Conservation (phyloP, 352 stramenopile species). For the Phytophthora pseudosyringae region DNA sequence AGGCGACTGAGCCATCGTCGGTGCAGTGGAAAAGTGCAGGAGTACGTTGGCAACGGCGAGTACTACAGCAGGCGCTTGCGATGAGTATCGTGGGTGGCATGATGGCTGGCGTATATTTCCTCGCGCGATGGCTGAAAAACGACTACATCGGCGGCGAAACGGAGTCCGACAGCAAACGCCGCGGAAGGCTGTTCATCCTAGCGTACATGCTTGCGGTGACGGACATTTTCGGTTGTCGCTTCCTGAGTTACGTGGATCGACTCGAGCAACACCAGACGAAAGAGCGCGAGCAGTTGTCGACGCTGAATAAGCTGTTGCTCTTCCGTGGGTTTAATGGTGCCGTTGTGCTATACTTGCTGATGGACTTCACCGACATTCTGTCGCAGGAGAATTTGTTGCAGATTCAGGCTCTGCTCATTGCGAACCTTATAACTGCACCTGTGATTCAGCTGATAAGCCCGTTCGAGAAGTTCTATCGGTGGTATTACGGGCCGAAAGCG, state of each 20-base stretch:
- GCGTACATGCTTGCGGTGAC: slow-evolving; percentile 57
- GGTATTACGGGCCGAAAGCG: slow-evolving; percentile 49
- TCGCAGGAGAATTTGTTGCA: slow-evolving; percentile 73
- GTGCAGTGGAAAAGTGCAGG: slow-evolving; percentile 78
- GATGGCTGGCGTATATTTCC: slow-evolving; percentile 63
- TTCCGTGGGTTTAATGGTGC: slow-evolving; percentile 78
- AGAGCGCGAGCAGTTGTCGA: slow-evolving; percentile 72
- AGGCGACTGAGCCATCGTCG: slow-evolving; percentile 67
- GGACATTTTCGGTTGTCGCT: slow-evolving; percentile 68
- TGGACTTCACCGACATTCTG: slow-evolving; percentile 72
- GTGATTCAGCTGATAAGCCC: slow-evolving; percentile 67
- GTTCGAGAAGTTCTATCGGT: slow-evolving; percentile 55
- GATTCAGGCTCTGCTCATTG: slow-evolving; percentile 78
- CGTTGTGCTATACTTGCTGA: slow-evolving; percentile 80
- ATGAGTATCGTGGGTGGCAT: slow-evolving; percentile 52
- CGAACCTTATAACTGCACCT: slow-evolving; percentile 78
- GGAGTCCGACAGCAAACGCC: slow-evolving; percentile 36
- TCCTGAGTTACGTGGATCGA: slow-evolving; percentile 63
- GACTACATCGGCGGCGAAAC: slow-evolving; percentile 39
- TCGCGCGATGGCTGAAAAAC: slow-evolving; percentile 48
- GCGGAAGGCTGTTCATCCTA: slow-evolving; percentile 58
- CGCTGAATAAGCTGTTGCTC: slow-evolving; percentile 82
- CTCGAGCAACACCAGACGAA: slow-evolving; percentile 71
- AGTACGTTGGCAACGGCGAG: slow-evolving; percentile 40
- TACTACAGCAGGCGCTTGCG: slow-evolving; percentile 55